Evolutionary conservation across 1,284 basidiomycete species (phyloP).

Genomic region (Ustilago shanxiensis): DNA sequence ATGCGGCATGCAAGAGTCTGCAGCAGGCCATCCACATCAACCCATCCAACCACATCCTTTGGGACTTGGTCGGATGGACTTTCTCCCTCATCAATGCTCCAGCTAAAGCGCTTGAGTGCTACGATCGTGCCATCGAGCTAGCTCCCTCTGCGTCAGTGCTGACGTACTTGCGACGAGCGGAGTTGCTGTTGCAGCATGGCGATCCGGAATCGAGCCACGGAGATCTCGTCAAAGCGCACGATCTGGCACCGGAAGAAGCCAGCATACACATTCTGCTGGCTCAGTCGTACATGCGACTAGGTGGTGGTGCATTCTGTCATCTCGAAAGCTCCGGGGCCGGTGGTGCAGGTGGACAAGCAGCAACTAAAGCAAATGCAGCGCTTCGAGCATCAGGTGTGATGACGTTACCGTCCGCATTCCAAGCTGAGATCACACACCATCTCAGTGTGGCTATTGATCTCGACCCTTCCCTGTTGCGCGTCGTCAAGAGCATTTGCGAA

Average conservation of each 20-base stretch:
- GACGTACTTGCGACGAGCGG: slow-evolving; percentile 43
- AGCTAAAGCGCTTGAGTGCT: slow-evolving; percentile 40
- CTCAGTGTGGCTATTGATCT: slow-evolving; percentile 60
- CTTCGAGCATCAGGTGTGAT: slow-evolving; percentile 26
- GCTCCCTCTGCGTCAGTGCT: slow-evolving; percentile 28
- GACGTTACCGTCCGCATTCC: slow-evolving; percentile 36
- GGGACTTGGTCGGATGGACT: slow-evolving; percentile 64
- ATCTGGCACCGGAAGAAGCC: slow-evolving; percentile 62
- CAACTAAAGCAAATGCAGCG: slow-evolving; percentile 12
- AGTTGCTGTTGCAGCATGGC: slow-evolving; percentile 36
- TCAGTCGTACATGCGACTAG: slow-evolving; percentile 67
- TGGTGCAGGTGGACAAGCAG: slow-evolving; percentile 3
- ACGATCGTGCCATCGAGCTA: slow-evolving; percentile 38
- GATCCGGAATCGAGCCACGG: slow-evolving; percentile 51
- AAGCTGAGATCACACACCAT: slow-evolving; percentile 62
- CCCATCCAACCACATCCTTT: slow-evolving; percentile 58
- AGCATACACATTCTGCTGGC: slow-evolving; percentile 66
- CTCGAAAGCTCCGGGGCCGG: slow-evolving; percentile 25
- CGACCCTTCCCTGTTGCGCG: slow-evolving; percentile 46
- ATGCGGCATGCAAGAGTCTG: slow-evolving; percentile 59
- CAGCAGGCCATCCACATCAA: slow-evolving; percentile 60
- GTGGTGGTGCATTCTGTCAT: slow-evolving; percentile 60
- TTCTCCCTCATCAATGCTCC: slow-evolving; percentile 41
- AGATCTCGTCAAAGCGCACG: slow-evolving; percentile 59
- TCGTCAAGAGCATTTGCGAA: slow-evolving; percentile 58